Conservation (phyloP, 1,284 basidiomycete genomes). For the Ganoderma sinense region DNA sequence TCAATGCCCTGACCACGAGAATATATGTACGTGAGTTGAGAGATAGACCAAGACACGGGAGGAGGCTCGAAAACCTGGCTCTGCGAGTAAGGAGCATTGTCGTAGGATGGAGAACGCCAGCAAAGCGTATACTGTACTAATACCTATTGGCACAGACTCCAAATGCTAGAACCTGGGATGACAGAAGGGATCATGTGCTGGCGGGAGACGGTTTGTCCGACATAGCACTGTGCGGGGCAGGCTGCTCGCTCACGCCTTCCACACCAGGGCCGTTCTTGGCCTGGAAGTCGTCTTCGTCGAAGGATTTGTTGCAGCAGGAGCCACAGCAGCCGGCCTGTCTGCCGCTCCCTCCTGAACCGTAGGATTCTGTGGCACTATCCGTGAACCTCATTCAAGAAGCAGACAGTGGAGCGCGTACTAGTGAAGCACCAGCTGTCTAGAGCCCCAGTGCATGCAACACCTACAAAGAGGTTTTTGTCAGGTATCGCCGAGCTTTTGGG, state of each 20-base stretch:
- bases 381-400: background rate
- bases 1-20: too few relatives aligned
- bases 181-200: background rate
- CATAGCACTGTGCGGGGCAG: slow-evolving; percentile 21
- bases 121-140: background rate
- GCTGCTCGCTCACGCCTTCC: slow-evolving; percentile 12
- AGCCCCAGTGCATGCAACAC: slow-evolving; percentile 19
- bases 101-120: background rate
- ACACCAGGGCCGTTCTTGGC: slow-evolving; percentile 1
- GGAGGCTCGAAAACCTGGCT: background rate
- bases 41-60: background rate
- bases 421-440: slow-evolving; percentile 22
- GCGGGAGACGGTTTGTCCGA: slow-evolving; percentile 18
- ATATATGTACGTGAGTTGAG: background rate
- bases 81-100: background rate
- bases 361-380: slow-evolving; percentile 9
- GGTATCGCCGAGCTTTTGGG: background rate
- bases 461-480: slow-evolving; percentile 8
- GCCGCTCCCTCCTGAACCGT: slow-evolving; percentile 9
- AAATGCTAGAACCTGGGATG: background rate
- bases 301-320: slow-evolving; percentile 28
- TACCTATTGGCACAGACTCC: too few relatives aligned
- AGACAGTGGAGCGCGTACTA: slow-evolving; percentile 10
- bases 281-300: slow-evolving; percentile 33
- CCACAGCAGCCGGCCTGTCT: slow-evolving; percentile 29